phyloP scores from a whole-genome alignment of 2,329 filamentous ascomycete genomes.

The Talaromyces sp. region DNA sequence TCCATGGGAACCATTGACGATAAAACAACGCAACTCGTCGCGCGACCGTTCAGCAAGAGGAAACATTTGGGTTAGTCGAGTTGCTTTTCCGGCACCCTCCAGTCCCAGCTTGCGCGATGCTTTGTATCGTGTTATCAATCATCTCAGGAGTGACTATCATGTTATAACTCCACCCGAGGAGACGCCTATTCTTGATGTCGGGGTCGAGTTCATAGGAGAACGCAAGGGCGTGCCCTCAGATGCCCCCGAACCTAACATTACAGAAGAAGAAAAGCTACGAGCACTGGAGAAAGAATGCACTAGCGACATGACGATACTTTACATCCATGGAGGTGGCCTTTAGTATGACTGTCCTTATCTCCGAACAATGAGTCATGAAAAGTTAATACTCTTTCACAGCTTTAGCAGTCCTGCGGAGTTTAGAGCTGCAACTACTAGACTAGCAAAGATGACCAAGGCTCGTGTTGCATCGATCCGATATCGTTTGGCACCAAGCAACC shows the following conservation, averaged over 20 bases:
- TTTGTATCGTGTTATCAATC: slow-evolving; percentile 4
- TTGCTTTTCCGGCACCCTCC: slow-evolving; percentile 2
- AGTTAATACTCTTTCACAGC: neutral
- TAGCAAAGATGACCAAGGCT: slow-evolving; percentile 6
- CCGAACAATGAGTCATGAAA: neutral
- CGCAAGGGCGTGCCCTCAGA: neutral
- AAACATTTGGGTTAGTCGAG: slow-evolving; percentile 2
- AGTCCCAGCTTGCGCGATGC: slow-evolving; percentile 2
- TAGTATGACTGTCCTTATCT: neutral
- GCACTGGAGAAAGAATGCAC: slow-evolving; percentile 4
- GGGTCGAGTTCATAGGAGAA: slow-evolving; percentile 6
- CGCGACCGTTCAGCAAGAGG: slow-evolving; percentile 1
- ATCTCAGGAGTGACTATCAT: slow-evolving; percentile 3
- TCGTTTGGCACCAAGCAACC: slow-evolving; percentile 1
- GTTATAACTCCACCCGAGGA: slow-evolving; percentile 1
- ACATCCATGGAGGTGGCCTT: slow-evolving; percentile 5
- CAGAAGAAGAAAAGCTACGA: slow-evolving; percentile 3
- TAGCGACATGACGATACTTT: slow-evolving; percentile 4
- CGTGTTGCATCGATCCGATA: slow-evolving; percentile 7
- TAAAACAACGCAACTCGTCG: neutral
- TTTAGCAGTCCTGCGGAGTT: slow-evolving; percentile 2
- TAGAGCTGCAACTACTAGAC: neutral
- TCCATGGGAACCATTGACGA: slow-evolving; percentile 1
- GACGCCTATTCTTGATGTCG: slow-evolving; percentile 4
- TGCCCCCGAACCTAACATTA: slow-evolving; percentile 1